Percentiles rank a stretch among this genome's conserved stretches.
phyloP scores from a whole-genome alignment of 257 asterid species.

The Capsicum chinense region DNA sequence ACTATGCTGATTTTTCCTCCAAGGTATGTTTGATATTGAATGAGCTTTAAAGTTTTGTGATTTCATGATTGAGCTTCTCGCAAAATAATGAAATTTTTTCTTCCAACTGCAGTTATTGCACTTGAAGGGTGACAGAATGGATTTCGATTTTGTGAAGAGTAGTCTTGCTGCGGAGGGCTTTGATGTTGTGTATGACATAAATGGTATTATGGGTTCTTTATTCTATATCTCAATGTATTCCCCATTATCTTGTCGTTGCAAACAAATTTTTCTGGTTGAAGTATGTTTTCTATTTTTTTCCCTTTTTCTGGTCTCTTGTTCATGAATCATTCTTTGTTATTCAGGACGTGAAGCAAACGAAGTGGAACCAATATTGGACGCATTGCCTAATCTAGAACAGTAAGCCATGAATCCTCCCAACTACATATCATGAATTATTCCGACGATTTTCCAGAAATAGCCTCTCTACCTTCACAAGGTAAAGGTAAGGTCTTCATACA shows the following conservation, averaged over 20 bases:
- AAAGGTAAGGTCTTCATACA: too few relatives aligned
- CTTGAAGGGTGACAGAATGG: slow-evolving; percentile 93
- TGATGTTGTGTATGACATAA: slow-evolving; percentile 93
- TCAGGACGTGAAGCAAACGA: slow-evolving; percentile 95
- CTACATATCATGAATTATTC: not conserved
- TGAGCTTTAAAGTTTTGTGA: not conserved
- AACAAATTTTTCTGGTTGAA: not conserved
- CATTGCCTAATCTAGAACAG: slow-evolving; percentile 93
- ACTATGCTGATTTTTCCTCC: slow-evolving; percentile 74
- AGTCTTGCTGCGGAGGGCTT: slow-evolving; percentile 89
- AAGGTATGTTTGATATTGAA: slow-evolving; percentile 50
- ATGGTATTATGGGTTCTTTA: slow-evolving; percentile 54
- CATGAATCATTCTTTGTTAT: slow-evolving; percentile 11
- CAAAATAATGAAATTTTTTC: not conserved
- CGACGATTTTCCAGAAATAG: too few relatives aligned
- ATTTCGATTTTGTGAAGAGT: slow-evolving; percentile 87
- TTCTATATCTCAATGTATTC: not conserved
- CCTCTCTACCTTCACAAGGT: too few relatives aligned
- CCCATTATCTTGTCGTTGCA: not conserved
- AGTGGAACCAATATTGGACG: slow-evolving; percentile 89
- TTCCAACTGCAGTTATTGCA: slow-evolving; percentile 66
- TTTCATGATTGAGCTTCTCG: not conserved
- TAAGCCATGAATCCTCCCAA: slow-evolving; percentile 42
- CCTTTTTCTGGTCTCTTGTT: not conserved
- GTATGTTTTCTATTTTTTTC: not conserved